Evolutionary conservation across 2,329 filamentous ascomycete genomes (phyloP).

Genomic region (Calonectria fujianensis): DNA sequence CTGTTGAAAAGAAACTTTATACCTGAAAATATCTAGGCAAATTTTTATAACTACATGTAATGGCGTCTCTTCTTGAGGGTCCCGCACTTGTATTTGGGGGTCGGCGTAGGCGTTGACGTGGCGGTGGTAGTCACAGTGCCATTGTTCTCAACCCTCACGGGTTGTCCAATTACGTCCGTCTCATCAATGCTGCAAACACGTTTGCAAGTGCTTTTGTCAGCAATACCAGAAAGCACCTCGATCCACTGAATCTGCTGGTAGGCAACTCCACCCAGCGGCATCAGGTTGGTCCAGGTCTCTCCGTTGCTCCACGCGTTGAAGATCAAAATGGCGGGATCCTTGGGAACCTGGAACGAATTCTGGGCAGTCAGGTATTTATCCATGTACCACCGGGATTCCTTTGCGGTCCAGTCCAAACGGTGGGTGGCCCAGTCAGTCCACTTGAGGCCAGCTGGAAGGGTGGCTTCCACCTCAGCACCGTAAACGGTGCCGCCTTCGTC

Average conservation of each 20-base stretch:
- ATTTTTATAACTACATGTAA: background rate
- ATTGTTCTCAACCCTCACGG: conserved; percentile 56
- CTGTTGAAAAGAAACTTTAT: background rate
- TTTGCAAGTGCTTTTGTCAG: conserved; percentile 47
- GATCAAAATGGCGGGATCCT: conserved; percentile 68
- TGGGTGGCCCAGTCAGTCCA: conserved; percentile 75
- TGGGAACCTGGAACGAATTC: conserved; percentile 73
- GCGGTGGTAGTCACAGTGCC: background rate
- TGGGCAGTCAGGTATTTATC: conserved; percentile 68
- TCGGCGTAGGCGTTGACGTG: background rate
- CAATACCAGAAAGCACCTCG: conserved; percentile 71
- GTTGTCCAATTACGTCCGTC: conserved; percentile 60
- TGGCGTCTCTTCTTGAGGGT: background rate
- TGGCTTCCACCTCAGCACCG: conserved; percentile 66
- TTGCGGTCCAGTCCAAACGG: conserved; percentile 75
- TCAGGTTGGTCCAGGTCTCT: conserved; percentile 73
- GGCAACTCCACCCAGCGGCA: conserved; percentile 68
- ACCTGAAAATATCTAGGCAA: background rate
- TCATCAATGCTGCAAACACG: conserved; percentile 52
- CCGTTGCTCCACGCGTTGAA: conserved; percentile 78
- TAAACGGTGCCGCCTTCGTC: conserved; percentile 65
- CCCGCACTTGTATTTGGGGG: background rate
- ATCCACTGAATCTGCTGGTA: conserved; percentile 77
- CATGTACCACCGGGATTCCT: conserved; percentile 72
- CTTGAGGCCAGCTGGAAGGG: conserved; percentile 62